Base-by-base conservation (phyloP, 176 grass and related monocot species). In the Carex scoparia region DNA sequence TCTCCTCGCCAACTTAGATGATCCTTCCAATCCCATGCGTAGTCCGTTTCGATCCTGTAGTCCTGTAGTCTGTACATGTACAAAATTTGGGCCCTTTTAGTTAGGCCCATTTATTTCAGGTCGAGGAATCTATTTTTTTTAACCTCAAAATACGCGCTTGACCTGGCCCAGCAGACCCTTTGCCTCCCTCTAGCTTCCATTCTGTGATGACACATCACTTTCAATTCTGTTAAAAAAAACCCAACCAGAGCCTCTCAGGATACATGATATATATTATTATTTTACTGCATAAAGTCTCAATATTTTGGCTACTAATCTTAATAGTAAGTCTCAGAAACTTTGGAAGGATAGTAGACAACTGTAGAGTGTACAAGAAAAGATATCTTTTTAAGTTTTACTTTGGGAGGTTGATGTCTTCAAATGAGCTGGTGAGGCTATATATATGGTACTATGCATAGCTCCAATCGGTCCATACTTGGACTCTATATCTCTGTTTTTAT, bases 171-270 rank as follows among this genome's bases (percentile, higher is more conserved):
- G 42, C 9, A 53, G 81, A 64, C 46, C 61, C 15, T 56, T 44
- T 69, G 40, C 46, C 81, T 53, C 81, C 63, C 64, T 31, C 10
- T 55, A 32, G 10, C 59, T 69, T 67, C 61, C 15, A 53, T 83
- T 65, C 42, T 53, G 38, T 37, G 8, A 15, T 69, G 6, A 83
- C 10, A 68, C 44, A 57, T 83, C 81, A 11, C 61, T 83, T 83
- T 83, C 81, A 31, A 32, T 83, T 53, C 81, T 83, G 81, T 83
- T 83, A 49, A 83, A 40, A 40, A 35, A 40, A n/a, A 83, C 63
- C 11, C 30, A 82, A 35, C 27, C 81, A 65, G 42, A n/a, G 2
- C 65, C 59, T 65, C 59, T 64, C n/a, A 51, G 2, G 11, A 51
- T 51, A 11, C n/a, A 51, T 10, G 11, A 51, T 51, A 11, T 51